These are phyloP conservation scores for Fusarium algeriense DNA, from an alignment of 2,329 filamentous ascomycete genomes.

Conservation along the genomic window DNA sequence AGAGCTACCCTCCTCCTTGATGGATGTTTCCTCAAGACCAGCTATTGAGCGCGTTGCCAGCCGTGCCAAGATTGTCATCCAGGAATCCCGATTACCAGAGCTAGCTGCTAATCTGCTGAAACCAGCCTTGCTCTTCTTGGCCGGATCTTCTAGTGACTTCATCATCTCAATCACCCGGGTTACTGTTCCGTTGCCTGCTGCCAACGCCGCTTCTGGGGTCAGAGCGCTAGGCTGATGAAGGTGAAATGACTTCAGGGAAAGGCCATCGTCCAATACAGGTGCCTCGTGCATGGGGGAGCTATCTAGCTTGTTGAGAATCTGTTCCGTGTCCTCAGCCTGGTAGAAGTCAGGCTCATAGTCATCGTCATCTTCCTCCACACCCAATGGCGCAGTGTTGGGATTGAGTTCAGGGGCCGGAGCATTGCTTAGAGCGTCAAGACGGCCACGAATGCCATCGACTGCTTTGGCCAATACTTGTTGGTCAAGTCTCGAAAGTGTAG, in stretches of 20 bases:
- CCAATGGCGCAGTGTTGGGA: constrained; percentile 70
- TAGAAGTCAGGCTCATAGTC: constrained; percentile 93
- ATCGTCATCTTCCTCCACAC: constrained; percentile 82
- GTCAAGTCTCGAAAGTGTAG: constrained; percentile 80
- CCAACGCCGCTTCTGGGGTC: constrained; percentile 76
- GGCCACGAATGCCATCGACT: constrained; percentile 71
- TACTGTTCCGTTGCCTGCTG: constrained; percentile 80
- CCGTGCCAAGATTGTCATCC: constrained; percentile 88
- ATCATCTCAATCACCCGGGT: constrained; percentile 84
- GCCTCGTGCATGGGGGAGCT: constrained; percentile 68
- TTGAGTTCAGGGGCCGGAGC: constrained; percentile 63
- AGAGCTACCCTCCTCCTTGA: constrained; percentile 69
- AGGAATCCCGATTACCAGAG: constrained; percentile 86
- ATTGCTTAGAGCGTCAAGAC: constrained; percentile 60
- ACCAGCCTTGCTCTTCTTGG: constrained; percentile 75
- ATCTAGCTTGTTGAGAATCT: constrained; percentile 82
- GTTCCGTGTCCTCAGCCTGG: constrained; percentile 80
- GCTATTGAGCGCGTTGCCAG: constrained; percentile 83
- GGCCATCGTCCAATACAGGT: constrained; percentile 52
- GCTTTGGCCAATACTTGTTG: constrained; percentile 76
- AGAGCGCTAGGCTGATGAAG: constrained; percentile 82
- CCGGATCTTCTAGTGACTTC: constrained; percentile 75
- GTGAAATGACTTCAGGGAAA: constrained; percentile 82
- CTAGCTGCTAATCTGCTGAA: constrained; percentile 88
- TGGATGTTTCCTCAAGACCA: constrained; percentile 71